Conservation (phyloP, 768 basidiomycete genomes). For the Trametes elegans region DNA sequence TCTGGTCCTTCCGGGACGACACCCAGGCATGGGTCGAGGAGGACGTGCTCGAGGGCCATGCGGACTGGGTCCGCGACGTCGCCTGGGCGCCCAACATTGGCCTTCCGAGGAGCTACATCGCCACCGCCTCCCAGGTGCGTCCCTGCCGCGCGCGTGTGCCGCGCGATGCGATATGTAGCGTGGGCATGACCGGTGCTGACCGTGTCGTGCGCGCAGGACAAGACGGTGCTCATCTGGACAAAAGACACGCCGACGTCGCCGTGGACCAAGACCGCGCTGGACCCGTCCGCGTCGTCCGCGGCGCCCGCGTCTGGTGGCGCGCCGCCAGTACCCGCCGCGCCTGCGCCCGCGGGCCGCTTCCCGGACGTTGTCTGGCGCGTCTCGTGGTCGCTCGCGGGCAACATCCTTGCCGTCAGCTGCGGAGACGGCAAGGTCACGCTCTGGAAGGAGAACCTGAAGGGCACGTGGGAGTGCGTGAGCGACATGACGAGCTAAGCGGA, state of each 20-base stretch:
- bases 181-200: background rate
- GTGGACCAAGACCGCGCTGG: slow-evolving; percentile 81
- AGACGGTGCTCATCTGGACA: slow-evolving; percentile 89
- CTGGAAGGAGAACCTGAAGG: slow-evolving; percentile 97
- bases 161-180: background rate
- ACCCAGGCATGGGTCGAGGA: slow-evolving; percentile 89
- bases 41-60: slow-evolving; percentile 87
- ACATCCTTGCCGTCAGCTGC: slow-evolving; percentile 93
- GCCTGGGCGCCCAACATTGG: slow-evolving; percentile 99
- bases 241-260: slow-evolving; percentile 71
- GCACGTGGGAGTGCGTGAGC: slow-evolving; percentile 95
- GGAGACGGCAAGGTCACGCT: slow-evolving; percentile 97
- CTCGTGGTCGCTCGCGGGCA: slow-evolving; percentile 96
- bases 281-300: slow-evolving; percentile 55
- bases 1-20: slow-evolving; percentile 90
- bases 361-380: slow-evolving; percentile 99
- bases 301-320: too few relatives aligned
- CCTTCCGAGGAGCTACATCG: slow-evolving; percentile 90
- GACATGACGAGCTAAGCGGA: slow-evolving; percentile 93
- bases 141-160: background rate
- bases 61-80: slow-evolving; percentile 99
- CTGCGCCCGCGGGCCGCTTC: slow-evolving; percentile 66
- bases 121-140: slow-evolving; percentile 84
- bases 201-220: slow-evolving; percentile 46
- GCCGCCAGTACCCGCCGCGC: slow-evolving; percentile 37